Base-by-base conservation (phyloP, 2,329 filamentous ascomycete genomes). In the Teratosphaeria pseudoeucalypti region DNA sequence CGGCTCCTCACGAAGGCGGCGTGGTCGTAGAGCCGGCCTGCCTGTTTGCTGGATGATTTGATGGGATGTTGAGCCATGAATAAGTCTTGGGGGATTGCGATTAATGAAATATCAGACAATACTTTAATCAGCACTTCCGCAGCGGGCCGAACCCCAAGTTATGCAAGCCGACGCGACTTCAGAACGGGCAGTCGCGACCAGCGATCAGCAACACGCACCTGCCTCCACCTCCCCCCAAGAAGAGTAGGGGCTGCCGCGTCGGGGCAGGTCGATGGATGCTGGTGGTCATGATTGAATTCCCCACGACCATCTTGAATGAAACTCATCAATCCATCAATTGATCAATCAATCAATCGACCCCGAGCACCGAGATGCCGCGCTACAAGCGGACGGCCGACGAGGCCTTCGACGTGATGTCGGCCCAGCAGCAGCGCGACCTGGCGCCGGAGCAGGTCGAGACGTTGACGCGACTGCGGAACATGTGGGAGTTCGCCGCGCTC, bases 401-500 rank as follows among this genome's bases (percentile, higher is more conserved):
- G 70, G 75, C 77, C 65, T 72, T 78, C 62, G 23, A 23, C 23
- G 74, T 75, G 62, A 64, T 72, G 12, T 60, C 66, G 2, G 26
- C 57, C 56, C 64, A 65, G 58, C 64, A 23, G 23, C 67, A 37
- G 23, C 23, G 23, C 23, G 49, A 60, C 7, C 55, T 69, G 39
- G 60, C 66, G 34, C 62, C 67, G 26, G 64, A 68, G 60, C 37
- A 67, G 34, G 60, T 69, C 75, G 72, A 72, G 73, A 67, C 85
- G 58, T 78, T 95, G 32, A 77, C 84, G 60, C 85, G 81, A 65
- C 82, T 97, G 66, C 85, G 92, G 63, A 94, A 89, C 72, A 91
- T 89, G 81, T 97, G 92, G 92, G 89, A 96, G 74, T 96, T 97
- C 75, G 90, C 92, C 62, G 92, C 91, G 70, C 78, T 97, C 7